Conservation (phyloP, 2,329 filamentous ascomycete genomes). For the Aphanocladium album region DNA sequence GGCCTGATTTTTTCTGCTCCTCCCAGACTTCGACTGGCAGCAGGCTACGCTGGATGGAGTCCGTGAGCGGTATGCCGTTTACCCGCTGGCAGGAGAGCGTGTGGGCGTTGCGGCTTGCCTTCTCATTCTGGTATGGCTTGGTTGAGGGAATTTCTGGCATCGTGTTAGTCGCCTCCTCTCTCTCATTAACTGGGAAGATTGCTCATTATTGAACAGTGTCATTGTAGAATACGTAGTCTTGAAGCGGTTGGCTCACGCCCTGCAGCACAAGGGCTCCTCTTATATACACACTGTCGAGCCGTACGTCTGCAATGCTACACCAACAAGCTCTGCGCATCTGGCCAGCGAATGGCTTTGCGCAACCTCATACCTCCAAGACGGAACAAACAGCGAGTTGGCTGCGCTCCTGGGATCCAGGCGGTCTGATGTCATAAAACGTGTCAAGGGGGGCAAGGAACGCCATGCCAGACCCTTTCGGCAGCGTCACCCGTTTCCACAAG, state of each 20-base stretch:
- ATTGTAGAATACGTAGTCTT: not conserved
- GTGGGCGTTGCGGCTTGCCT: slow-evolving; percentile 1
- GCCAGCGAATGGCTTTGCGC: not conserved
- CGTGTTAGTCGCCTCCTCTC: not conserved
- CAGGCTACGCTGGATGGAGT: not conserved
- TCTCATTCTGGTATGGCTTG: slow-evolving; percentile 1
- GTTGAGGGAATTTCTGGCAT: not conserved
- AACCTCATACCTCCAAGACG: not conserved
- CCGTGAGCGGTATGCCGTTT: slow-evolving; percentile 9
- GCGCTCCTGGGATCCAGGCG: not conserved
- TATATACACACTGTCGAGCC: too few relatives aligned
- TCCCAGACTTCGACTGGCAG: not conserved
- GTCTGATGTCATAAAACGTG: slow-evolving; percentile 11
- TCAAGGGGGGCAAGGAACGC: not conserved
- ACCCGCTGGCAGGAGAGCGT: not conserved
- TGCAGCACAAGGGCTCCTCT: not conserved
- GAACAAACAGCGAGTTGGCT: not conserved
- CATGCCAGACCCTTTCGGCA: slow-evolving; percentile 9
- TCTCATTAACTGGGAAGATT: not conserved
- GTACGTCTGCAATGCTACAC: not conserved
- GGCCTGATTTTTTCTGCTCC: not conserved
- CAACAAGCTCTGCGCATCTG: not conserved
- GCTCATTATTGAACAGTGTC: not conserved
- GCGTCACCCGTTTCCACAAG: slow-evolving; percentile 10
- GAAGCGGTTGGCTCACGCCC: not conserved